Conservation (phyloP, 1,284 basidiomycete species). For the Trichosporon inkin region DNA sequence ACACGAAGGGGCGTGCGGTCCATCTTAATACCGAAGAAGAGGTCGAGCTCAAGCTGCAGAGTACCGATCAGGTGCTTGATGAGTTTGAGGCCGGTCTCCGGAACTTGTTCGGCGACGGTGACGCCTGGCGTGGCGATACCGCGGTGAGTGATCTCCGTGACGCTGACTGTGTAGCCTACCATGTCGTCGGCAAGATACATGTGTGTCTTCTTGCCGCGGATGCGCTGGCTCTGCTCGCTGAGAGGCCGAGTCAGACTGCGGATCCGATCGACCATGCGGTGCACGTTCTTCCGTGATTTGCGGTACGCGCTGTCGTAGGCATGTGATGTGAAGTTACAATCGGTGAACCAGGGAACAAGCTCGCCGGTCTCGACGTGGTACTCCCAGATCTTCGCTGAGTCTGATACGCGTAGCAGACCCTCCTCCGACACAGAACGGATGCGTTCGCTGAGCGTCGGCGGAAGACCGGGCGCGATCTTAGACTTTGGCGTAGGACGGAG, state of each 20-base stretch:
- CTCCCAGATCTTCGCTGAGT: slow-evolving; percentile 48
- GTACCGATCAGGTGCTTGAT: slow-evolving; percentile 69
- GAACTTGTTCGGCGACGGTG: slow-evolving; percentile 66
- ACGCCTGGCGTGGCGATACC: slow-evolving; percentile 54
- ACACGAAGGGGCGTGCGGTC: slow-evolving; percentile 68
- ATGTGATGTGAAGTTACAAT: slow-evolving; percentile 33
- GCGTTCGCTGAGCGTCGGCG: slow-evolving; percentile 36
- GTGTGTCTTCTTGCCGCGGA: slow-evolving; percentile 43
- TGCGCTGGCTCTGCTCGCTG: slow-evolving; percentile 46
- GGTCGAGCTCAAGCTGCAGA: slow-evolving; percentile 53
- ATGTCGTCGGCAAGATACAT: slow-evolving; percentile 86
- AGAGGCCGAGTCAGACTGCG: slow-evolving; percentile 38
- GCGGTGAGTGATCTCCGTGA: slow-evolving; percentile 75
- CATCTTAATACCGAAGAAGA: slow-evolving; percentile 49
- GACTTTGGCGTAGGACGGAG: slow-evolving; percentile 23
- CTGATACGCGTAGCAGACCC: slow-evolving; percentile 39
- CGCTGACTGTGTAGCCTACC: slow-evolving; percentile 78
- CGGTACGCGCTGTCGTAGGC: slow-evolving; percentile 32
- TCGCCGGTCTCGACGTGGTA: slow-evolving; percentile 50
- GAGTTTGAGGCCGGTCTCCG: slow-evolving; percentile 71
- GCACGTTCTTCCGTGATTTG: slow-evolving; percentile 27
- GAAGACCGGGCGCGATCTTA: slow-evolving; percentile 19
- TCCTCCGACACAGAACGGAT: slow-evolving; percentile 47
- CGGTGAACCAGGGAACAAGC: slow-evolving; percentile 46
- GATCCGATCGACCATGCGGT: slow-evolving; percentile 45